Base-by-base conservation (phyloP, 805 yeast genomes). In the Kluyveromyces wickerhamii region DNA sequence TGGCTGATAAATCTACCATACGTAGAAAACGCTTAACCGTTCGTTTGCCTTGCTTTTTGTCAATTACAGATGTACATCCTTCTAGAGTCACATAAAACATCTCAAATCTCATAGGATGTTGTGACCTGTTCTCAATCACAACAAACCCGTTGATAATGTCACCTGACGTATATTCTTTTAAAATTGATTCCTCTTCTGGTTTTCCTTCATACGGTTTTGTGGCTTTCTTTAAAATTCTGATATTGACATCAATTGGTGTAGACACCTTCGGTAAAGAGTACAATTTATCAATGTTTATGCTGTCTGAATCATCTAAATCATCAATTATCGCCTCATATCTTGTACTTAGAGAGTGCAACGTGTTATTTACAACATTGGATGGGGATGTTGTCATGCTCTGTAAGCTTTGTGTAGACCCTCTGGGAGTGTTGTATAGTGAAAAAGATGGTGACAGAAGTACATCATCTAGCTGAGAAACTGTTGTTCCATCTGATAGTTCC, bases 81-180 rank as follows among this genome's bases (percentile, higher is more conserved):
- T 71, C 73, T 27, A 70, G 47, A 4, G 73, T 65, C 2, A 69
- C 73, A 33, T 45, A 72, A 48, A 79, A 71, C 76, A 74, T 74
- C 44, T 78, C 80, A 48, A 78, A 80, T 2, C 71, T 69, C 14
- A 79, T 54, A 1, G 68, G 69, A 9, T 54, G 51, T 9, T 62
- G 49, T 4, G 75, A 63, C 10, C 57, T 62, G 46, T 75, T 75
- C 29, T 69, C 60, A 19, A 75, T 62, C 6, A 65, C 50, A 36
- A 74, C 66, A 44, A 68, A 73, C 0, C 89, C 89, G 47, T 72
- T 68, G 10, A 80, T 62, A 14, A 65, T 63, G 48, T 79, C 87
- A n/a, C 85, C 85, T 9, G 79, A 77, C 13, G 72, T 72, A 48
- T 71, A 80, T 50, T 77, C 83, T 38, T 65, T 63, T 18, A 71